Evolutionary conservation across 1,139 yeast species (phyloP), one percentile per base, ranked within the genome.

Genomic region (Meyerozyma elateridarum): DNA sequence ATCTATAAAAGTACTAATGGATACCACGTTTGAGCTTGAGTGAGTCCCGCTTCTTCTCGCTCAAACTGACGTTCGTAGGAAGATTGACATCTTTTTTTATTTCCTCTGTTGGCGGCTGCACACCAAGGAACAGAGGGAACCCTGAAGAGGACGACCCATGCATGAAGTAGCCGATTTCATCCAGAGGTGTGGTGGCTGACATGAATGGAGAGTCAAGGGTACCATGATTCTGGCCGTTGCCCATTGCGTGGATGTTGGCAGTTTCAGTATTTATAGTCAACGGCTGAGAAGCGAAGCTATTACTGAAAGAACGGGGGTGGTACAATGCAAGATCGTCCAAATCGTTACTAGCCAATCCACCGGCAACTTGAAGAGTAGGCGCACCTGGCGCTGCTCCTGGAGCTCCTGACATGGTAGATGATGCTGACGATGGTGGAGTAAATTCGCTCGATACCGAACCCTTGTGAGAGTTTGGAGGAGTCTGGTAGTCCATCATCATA

Each of bases 41-140:
- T 16, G 71, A 63, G 36, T 68, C 74, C 38, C 74, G 54, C 52
- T 68, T 68, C 51, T 66, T 68, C 37, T 68, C 73, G 45, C 70
- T 64, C 36, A 67, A 52, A 32, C 62, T 61, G 31, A 56, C 51
- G 35, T 58, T 60, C 14, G 51, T 38, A 8, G 64, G 63, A 31
- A 61, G 43, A 33, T 46, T 50, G 22, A 56, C 50, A 31, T 36
- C 38, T 41, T 9, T 51, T 29, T 9, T 36, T 30, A 16, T 51
- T 37, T 37, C 40, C 36, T 20, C 48, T 37, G 19, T 31, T 25
- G 31, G 31, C 40, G 13, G 36, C 44, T 7, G 51, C 52, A 31
- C 49, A 46, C 26, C 48, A 58, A 7, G 53, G 40, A 8, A 46
- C 39, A 8, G 49, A 38, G 22, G 26, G 50, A 51, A 31, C 49